Evolutionary conservation across 73 alveolate species (phyloP).

Genomic region (Tetrahymena borealis): DNA sequence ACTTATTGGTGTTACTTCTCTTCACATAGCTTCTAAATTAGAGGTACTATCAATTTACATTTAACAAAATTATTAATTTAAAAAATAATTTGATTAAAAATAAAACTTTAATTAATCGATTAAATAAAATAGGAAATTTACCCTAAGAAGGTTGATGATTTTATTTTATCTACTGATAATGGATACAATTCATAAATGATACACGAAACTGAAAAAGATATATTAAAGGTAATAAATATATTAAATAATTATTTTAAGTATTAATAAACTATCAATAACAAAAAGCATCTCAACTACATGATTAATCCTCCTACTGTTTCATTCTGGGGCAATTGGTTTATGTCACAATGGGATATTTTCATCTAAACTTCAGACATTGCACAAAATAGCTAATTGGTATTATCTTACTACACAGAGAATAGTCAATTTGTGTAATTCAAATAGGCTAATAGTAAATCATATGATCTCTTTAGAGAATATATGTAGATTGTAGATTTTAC

Average conservation of each 20-base stretch:
- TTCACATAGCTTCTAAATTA: conserved; percentile 81
- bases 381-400: not conserved
- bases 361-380: not conserved
- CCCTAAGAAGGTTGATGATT: conserved; percentile 55
- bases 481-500: conserved; percentile 7
- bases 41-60: conserved; percentile 38
- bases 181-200: conserved; percentile 49
- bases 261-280: not conserved
- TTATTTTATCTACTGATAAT: conserved; percentile 58
- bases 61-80: not conserved
- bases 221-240: not conserved
- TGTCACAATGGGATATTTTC: conserved; percentile 32
- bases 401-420: not conserved
- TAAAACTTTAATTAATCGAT: not conserved
- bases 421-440: not conserved
- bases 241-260: not conserved
- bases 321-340: conserved; percentile 17
- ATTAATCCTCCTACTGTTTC: conserved; percentile 21
- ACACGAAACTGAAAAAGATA: conserved; percentile 23
- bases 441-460: not conserved
- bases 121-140: conserved; percentile 47
- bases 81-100: not conserved
- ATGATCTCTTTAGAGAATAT: not conserved
- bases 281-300: conserved; percentile 1
- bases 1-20: conserved; percentile 79